Conservation (phyloP, 73 alveolate genomes). For the Breviolum minutum region DNA sequence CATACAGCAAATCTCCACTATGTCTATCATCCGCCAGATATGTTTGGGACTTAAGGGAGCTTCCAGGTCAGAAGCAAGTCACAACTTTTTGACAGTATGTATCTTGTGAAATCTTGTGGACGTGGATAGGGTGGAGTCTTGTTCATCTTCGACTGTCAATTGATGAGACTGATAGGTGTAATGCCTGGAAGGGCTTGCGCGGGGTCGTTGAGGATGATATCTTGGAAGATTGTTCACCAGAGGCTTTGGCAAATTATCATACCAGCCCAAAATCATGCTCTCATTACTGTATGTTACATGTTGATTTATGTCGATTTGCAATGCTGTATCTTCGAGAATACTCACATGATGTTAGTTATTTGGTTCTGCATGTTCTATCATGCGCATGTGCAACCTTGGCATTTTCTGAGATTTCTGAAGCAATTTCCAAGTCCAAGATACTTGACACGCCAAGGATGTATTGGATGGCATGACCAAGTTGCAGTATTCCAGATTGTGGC, state of each 20-base stretch:
- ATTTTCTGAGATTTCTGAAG: too few species aligned
- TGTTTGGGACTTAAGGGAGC: not conserved
- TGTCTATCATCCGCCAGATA: slow-evolving; percentile 16
- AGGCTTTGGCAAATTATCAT: not conserved
- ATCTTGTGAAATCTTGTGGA: too few species aligned
- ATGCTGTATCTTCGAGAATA: too few species aligned
- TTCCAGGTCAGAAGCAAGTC: not conserved
- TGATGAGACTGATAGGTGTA: not conserved
- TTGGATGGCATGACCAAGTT: slow-evolving; percentile 30
- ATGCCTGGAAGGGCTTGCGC: slow-evolving; percentile 19
- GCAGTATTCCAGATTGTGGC: slow-evolving; percentile 21
- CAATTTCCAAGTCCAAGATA: too few species aligned
- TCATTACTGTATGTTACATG: not conserved
- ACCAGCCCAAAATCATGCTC: not conserved
- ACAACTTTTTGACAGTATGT: too few species aligned
- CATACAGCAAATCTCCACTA: not conserved
- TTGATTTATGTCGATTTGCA: too few species aligned
- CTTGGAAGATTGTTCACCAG: not conserved
- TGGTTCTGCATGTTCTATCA: too few species aligned
- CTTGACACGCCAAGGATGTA: not conserved
- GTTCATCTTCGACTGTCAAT: not conserved
- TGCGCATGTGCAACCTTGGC: too few species aligned
- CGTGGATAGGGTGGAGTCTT: too few species aligned
- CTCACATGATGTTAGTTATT: too few species aligned
- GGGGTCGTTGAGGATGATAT: not conserved